Evolutionary conservation across 202 grass and related monocot species (phyloP).

Genomic region (Zoysia matrella): DNA sequence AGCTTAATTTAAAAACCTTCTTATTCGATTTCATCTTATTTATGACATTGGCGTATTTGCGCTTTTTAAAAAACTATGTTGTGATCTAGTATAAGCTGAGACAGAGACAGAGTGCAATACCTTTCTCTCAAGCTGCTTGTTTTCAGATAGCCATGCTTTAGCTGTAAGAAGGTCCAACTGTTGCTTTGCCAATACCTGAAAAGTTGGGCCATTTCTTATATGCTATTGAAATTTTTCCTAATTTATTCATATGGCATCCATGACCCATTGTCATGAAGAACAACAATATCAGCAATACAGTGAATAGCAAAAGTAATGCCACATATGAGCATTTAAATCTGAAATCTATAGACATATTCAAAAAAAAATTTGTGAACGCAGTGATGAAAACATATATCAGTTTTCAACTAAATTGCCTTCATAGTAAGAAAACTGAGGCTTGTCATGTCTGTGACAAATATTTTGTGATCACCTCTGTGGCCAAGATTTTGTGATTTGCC

Average conservation of each 20-base stretch:
- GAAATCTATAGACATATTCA: not conserved
- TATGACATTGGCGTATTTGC: not conserved
- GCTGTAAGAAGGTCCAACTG: slow-evolving; percentile 84
- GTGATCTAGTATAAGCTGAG: slow-evolving; percentile 17
- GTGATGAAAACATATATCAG: not conserved
- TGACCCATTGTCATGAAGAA: not conserved
- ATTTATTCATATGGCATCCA: not conserved
- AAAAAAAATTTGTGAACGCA: not conserved
- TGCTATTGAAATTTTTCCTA: not conserved
- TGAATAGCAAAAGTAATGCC: not conserved
- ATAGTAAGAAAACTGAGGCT: not conserved
- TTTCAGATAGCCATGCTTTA: slow-evolving; percentile 83
- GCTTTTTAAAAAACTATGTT: not conserved
- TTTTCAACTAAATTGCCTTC: not conserved
- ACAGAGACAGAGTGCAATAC: slow-evolving; percentile 41
- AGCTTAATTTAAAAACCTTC: slow-evolving; percentile 10
- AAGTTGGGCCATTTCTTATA: not conserved
- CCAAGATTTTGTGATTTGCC: not conserved
- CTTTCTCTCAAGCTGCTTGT: slow-evolving; percentile 77
- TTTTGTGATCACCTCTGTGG: too few relatives aligned
- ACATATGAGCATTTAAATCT: not conserved
- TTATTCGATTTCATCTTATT: not conserved
- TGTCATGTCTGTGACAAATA: too few relatives aligned
- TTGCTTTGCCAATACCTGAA: slow-evolving; percentile 77
- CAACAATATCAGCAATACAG: not conserved